Conservation (phyloP, 768 basidiomycete species). For the Xerocomus spinulosus region DNA sequence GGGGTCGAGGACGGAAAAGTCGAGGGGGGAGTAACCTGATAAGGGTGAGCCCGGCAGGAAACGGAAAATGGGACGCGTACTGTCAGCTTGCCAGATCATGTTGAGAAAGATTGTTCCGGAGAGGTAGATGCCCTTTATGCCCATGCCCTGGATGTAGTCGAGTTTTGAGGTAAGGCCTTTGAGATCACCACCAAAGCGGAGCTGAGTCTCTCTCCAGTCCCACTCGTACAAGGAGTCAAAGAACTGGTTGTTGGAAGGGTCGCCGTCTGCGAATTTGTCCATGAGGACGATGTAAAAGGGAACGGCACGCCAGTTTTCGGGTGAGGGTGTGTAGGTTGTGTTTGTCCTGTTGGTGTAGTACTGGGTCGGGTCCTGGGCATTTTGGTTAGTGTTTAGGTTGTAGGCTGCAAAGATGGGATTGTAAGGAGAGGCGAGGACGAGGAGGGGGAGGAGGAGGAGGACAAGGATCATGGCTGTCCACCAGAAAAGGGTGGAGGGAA, state of each 20-base stretch:
- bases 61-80: conserved; percentile 43
- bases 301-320: conserved; percentile 78
- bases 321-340: conserved; percentile 70
- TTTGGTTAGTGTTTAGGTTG: conserved; percentile 76
- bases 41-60: background rate
- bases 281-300: conserved; percentile 79
- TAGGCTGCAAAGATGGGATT: conserved; percentile 60
- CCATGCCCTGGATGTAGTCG: conserved; percentile 91
- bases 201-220: conserved; percentile 85
- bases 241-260: conserved; percentile 88
- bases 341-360: conserved; percentile 61
- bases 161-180: conserved; percentile 68
- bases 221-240: conserved; percentile 76
- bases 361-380: conserved; percentile 60
- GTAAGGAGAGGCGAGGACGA: conserved; percentile 60
- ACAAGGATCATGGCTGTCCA: background rate
- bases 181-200: conserved; percentile 87
- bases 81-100: conserved; percentile 97
- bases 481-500: background rate
- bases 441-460: conserved; percentile 27
- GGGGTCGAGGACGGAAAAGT: conserved; percentile 86
- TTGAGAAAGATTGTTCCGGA: conserved; percentile 91
- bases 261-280: conserved; percentile 94
- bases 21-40: conserved; percentile 83
- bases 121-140: conserved; percentile 78